Evolutionary conservation across 495 filamentous ascomycete species (phyloP), one percentile per base, ranked within the genome.

Genomic region (Neurospora sp.): DNA sequence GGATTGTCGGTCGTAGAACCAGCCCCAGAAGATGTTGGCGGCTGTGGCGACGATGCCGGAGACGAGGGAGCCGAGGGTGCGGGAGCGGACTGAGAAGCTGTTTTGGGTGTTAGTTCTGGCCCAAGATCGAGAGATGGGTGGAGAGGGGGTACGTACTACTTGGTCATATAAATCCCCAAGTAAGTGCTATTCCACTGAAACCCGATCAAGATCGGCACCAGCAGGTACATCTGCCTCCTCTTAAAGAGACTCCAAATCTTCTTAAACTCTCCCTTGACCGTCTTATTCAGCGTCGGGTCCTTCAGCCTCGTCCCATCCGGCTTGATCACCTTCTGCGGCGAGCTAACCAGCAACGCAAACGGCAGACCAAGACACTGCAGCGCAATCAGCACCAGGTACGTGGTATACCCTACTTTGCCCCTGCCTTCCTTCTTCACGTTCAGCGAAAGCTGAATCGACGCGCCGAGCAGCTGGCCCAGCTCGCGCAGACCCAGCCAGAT

Each of bases 401-500:
- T 88, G 20, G 78, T 81, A 71, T 85, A 87, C 35, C 84, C 84
- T 14, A 90, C 86, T 74, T 88, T 89, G 41, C 88, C 88, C 9
- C 81, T 81, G 3, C 81, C 78, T 23, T 82, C 79, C 6, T 81
- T 77, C 38, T 83, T 77, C 39, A 83, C 81, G 75, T 90, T 90
- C 35, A 89, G 78, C 2, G 82, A 85, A 1, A 90, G 84, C 66
- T 86, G 85, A 71, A 90, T 88, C n/a, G 87, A 84, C 12, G 83
- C 82, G 0, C 88, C 88, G 70, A 89, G 83, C 3, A 90, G 78
- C 35, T 87, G 85, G 7, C 88, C 88, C 38, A 88, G 81, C 62
- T 88, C 86, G 11, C 86, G 84, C 39, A 89, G 85, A 39, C 85
- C 84, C 42, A 89, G 84, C 88, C 88, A 90, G 69, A 89, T 88